Evolutionary conservation across 1,284 basidiomycete species (phyloP), one percentile per base, ranked within the genome.

Genomic region (Cutaneotrichosporon mucoides): DNA sequence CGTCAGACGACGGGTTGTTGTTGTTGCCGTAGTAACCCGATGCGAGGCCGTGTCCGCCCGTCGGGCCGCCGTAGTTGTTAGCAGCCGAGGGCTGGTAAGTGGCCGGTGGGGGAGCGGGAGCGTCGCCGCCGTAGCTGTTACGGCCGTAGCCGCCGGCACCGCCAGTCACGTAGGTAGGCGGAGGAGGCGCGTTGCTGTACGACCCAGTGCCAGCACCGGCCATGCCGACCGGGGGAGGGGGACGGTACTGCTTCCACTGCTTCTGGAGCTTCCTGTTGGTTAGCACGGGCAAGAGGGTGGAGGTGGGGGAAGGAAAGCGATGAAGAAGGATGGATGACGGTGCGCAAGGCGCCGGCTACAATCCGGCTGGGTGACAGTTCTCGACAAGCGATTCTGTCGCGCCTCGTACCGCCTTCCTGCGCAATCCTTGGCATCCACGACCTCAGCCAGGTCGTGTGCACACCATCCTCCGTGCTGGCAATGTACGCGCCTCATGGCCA

Each of bases 41-140:
- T 0, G 74, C 70, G 62, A 66, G 24, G 24, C 24, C 24, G 24
- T 24, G 24, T 24, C 24, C 67, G 42, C 63, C 66, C n/a, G 40
- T 24, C 24, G 24, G 24, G 24, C 24, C 36, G 56, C 44, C 44
- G 55, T 76, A 76, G 38, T 69, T 59, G 6, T 66, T 67, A 1
- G 75, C 69, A 58, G 65, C 67, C 34, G 62, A 65, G 13, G 74
- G 74, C 56, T 76, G 72, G 57, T 76, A 78, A 1, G 69, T 66
- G 53, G 65, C 61, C 33, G 68, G 56, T 15, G 69, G 62, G 10
- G 68, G 46, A 16, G 49, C 49, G 13, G 56, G 37, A 11, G 57
- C 13, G 49, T 34, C 44, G 41, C n/a, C 16, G 24, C 24, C 24
- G 24, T 24, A 24, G 15, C 49, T 37, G 46, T 13, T 35, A 40